These are phyloP conservation scores for Nevesoporus exiguus DNA, from an alignment of 768 basidiomycete genomes.

Conservation along the genomic window DNA sequence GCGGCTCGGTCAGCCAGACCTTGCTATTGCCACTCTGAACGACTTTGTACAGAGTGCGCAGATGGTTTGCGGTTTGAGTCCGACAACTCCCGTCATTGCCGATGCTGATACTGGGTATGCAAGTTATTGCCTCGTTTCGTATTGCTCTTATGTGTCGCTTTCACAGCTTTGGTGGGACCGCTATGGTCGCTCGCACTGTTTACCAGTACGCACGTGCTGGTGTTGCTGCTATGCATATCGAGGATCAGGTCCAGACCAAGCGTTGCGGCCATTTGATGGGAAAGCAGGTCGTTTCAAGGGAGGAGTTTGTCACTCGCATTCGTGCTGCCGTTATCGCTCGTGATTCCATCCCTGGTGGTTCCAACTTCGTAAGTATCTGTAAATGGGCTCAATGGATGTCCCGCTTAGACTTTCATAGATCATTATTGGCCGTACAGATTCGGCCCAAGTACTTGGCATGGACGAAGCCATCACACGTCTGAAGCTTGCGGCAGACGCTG, in stretches of 20 bases:
- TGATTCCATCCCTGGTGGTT: conserved; percentile 68
- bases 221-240: conserved; percentile 73
- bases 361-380: conserved; percentile 56
- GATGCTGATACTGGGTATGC: conserved; percentile 75
- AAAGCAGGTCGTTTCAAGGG: conserved; percentile 77
- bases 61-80: conserved; percentile 66
- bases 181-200: conserved; percentile 73
- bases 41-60: conserved; percentile 70
- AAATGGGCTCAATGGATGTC: not conserved
- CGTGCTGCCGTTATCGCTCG: conserved; percentile 76
- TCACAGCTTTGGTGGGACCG: conserved; percentile 62
- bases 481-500: conserved; percentile 66
- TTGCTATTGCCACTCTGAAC: conserved; percentile 74
- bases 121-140: not conserved
- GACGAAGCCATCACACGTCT: conserved; percentile 67
- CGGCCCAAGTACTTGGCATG: conserved; percentile 76
- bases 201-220: conserved; percentile 66
- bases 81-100: conserved; percentile 67
- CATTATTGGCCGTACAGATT: conserved; percentile 74
- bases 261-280: conserved; percentile 76
- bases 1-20: conserved; percentile 72
- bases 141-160: conserved; percentile 10
- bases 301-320: conserved; percentile 71
- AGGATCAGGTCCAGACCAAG: conserved; percentile 82
- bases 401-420: conserved; percentile 37